Evolutionary conservation across 768 basidiomycete genomes (phyloP).

Genomic region (Tephrocybe sp.): DNA sequence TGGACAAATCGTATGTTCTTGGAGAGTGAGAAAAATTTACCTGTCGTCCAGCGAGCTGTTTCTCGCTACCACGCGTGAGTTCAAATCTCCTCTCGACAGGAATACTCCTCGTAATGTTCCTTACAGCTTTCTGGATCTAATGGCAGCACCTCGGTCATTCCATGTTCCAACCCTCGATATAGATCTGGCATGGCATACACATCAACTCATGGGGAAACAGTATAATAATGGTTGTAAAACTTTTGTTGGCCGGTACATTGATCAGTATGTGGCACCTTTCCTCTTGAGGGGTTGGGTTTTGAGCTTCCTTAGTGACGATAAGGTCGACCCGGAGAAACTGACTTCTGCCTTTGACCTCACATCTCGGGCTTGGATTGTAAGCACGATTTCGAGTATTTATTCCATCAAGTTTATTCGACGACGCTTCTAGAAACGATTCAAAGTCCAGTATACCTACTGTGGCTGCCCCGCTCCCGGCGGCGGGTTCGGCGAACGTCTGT

Average conservation of each 20-base stretch:
- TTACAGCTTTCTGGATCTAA: constrained; percentile 51
- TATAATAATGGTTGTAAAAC: constrained; percentile 44
- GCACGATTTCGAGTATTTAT: no score
- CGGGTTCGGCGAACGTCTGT: no score
- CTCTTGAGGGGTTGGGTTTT: no score
- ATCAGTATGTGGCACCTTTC: constrained; percentile 49
- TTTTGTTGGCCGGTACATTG: constrained; percentile 45
- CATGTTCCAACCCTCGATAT: constrained; percentile 65
- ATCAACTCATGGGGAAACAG: constrained; percentile 50
- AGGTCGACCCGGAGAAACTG: constrained; percentile 42
- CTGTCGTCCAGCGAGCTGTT: constrained; percentile 44
- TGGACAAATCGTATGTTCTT: constrained; percentile 50
- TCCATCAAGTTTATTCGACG: no score
- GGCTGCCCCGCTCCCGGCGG: no score
- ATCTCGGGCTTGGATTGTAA: constrained; percentile 20
- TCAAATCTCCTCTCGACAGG: neutral
- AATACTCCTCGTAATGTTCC: neutral
- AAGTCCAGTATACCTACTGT: no score
- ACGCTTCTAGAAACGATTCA: no score
- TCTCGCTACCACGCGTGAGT: constrained; percentile 56
- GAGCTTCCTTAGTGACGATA: constrained; percentile 45
- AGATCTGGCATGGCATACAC: no score
- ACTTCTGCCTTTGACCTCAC: constrained; percentile 46
- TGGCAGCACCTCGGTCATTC: constrained; percentile 40
- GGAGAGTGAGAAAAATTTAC: constrained; percentile 30